These are phyloP conservation scores for Chlorella sorokiniana DNA, from an alignment of 139 green algal genomes.

Conservation along the genomic window DNA sequence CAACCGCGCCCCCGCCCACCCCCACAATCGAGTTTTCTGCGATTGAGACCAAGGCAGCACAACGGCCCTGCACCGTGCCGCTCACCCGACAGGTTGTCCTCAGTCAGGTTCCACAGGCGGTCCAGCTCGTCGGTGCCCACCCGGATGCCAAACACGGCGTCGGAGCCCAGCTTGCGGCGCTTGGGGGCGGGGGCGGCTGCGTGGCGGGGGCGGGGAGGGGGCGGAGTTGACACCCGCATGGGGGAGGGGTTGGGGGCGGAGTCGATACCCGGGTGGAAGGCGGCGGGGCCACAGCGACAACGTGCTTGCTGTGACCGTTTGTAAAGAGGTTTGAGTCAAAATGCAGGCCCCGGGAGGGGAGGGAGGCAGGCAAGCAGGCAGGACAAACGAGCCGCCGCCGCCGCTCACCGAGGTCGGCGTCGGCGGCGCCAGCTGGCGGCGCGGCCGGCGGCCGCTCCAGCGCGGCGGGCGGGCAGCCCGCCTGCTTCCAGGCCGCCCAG, in stretches of 20 bases:
- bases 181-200: conserved; percentile 29
- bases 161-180: conserved; percentile 15
- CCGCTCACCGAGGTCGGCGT: conserved; percentile 9
- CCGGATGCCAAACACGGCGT: conserved; percentile 32
- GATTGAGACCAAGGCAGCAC: background rate
- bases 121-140: conserved; percentile 50
- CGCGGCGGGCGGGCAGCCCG: conserved; percentile 26
- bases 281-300: too few species aligned
- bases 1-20: background rate
- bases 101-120: conserved; percentile 58
- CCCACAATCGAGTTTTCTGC: background rate
- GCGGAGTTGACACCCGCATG: background rate
- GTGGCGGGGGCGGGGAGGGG: background rate
- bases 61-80: too few species aligned
- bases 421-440: background rate
- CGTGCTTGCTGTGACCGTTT: too few species aligned
- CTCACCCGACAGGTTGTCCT: conserved; percentile 49
- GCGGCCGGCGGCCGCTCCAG: conserved; percentile 12
- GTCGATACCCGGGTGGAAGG: too few species aligned
- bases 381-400: background rate
- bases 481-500: conserved; percentile 62
- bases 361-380: background rate
- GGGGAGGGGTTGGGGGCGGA: too few species aligned
- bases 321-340: too few species aligned
- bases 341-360: background rate